phyloP scores from a whole-genome alignment of 345 rosid genomes.

The Erodium maritimum region DNA sequence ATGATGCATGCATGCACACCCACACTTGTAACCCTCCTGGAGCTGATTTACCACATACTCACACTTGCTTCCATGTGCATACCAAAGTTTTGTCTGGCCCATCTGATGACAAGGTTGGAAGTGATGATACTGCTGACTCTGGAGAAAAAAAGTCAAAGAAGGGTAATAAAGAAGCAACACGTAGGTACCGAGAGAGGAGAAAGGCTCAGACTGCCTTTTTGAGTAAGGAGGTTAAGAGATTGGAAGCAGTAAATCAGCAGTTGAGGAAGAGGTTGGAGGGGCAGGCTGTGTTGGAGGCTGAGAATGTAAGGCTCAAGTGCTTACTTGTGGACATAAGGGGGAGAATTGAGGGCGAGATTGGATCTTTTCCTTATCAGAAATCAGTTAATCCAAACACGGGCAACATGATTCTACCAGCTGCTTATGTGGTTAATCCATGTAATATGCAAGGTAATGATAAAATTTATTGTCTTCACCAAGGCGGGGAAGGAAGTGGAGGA shows the following conservation, averaged over 20 bases:
- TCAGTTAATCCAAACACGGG: constrained; percentile 22
- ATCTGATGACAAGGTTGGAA: constrained; percentile 48
- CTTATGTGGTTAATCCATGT: constrained; percentile 75
- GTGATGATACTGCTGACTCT: constrained; percentile 77
- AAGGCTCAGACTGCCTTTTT: constrained; percentile 83
- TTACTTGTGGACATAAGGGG: constrained; percentile 92
- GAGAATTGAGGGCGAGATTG: constrained; percentile 93
- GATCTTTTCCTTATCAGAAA: constrained; percentile 90
- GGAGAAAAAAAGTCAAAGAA: constrained; percentile 44
- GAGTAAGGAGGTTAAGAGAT: constrained; percentile 84
- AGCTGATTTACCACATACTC: constrained; percentile 75
- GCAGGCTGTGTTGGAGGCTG: constrained; percentile 83
- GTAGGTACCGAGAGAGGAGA: constrained; percentile 94
- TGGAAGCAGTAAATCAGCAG: constrained; percentile 85
- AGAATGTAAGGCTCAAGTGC: constrained; percentile 82
- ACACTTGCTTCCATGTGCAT: constrained; percentile 87
- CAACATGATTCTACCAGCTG: constrained; percentile 14
- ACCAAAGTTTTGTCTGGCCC: constrained; percentile 60
- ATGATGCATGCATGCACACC: constrained; percentile 82
- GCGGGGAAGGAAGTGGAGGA: constrained; percentile 12
- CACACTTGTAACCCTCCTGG: constrained; percentile 94
- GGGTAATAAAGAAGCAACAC: constrained; percentile 82
- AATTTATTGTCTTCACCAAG: constrained; percentile 43
- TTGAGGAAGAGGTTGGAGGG: constrained; percentile 75
- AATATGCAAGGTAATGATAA: constrained; percentile 61